Percentiles rank a stretch among this genome's conserved stretches.
Evolutionary conservation across 1,139 yeast genomes (phyloP).

Genomic region (Candida tropicalis): DNA sequence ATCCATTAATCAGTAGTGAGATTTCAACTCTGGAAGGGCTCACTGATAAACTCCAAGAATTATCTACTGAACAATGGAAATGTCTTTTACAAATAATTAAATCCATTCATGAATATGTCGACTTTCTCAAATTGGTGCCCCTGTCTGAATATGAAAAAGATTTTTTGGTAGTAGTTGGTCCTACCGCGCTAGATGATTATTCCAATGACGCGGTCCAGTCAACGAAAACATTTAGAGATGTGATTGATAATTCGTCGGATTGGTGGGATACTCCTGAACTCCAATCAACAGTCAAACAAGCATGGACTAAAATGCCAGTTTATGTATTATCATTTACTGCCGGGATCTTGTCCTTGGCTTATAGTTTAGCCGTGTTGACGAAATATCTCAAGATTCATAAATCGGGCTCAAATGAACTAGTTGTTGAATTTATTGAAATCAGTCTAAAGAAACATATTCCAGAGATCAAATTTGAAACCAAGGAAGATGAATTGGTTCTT

Average conservation of each 20-base stretch:
- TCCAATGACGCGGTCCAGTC: conserved; percentile 1
- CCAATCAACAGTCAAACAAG: conserved; percentile 26
- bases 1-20: conserved; percentile 20
- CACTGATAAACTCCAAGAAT: conserved; percentile 19
- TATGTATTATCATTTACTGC: conserved; percentile 27
- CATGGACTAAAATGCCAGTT: conserved; percentile 46
- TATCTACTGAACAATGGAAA: conserved; percentile 24
- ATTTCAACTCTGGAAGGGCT: conserved; percentile 22
- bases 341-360: conserved; percentile 28
- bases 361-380: conserved; percentile 31
- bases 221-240: conserved; percentile 7
- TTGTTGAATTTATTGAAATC: conserved; percentile 13
- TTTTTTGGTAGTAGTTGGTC: conserved; percentile 15
- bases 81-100: conserved; percentile 20
- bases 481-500: conserved; percentile 7
- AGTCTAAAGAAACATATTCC: conserved; percentile 9
- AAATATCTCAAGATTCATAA: conserved; percentile 22
- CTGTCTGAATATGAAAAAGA: conserved; percentile 19
- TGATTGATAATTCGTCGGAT: conserved; percentile 11
- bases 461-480: conserved; percentile 9
- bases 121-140: conserved; percentile 20
- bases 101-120: conserved; percentile 18
- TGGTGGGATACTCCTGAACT: conserved; percentile 31
- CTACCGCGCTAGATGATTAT: conserved; percentile 9
- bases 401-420: conserved; percentile 8